phyloP scores from a whole-genome alignment of 257 asterid genomes.

The Solanum microdontum region DNA sequence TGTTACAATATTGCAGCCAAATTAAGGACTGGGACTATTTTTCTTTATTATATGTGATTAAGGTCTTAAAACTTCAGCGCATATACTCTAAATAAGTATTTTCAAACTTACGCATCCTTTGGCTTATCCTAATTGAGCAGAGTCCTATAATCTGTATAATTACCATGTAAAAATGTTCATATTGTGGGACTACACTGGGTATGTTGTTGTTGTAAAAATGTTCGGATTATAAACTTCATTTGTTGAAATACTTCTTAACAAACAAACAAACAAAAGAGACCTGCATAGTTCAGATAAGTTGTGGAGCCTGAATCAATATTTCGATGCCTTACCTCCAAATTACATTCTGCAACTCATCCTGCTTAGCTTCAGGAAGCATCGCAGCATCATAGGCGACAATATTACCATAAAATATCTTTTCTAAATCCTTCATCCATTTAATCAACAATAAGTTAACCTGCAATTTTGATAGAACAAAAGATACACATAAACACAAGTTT shows the following conservation, averaged over 20 bases:
- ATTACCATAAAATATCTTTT: conserved; percentile 86
- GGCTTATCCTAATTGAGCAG: neutral
- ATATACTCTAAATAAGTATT: neutral
- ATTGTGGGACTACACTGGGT: neutral
- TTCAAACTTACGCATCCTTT: neutral
- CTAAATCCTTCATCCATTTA: conserved; percentile 96
- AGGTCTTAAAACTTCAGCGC: neutral
- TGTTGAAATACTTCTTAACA: neutral
- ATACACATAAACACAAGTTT: neutral
- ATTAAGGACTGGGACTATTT: neutral
- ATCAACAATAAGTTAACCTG: conserved; percentile 79
- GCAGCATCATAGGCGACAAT: conserved; percentile 87
- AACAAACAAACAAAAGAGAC: neutral
- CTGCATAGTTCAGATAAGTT: neutral
- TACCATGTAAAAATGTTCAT: neutral
- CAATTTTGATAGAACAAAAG: conserved; percentile 5
- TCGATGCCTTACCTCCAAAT: conserved; percentile 70
- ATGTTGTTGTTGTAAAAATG: neutral
- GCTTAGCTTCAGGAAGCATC: conserved; percentile 61
- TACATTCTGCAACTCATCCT: conserved; percentile 64
- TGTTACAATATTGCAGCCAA: neutral
- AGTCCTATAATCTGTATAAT: neutral
- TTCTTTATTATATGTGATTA: neutral
- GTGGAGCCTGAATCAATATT: neutral
- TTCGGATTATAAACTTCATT: neutral